Base-by-base conservation (phyloP, 768 basidiomycete species). In the Termitomyces sp. region DNA sequence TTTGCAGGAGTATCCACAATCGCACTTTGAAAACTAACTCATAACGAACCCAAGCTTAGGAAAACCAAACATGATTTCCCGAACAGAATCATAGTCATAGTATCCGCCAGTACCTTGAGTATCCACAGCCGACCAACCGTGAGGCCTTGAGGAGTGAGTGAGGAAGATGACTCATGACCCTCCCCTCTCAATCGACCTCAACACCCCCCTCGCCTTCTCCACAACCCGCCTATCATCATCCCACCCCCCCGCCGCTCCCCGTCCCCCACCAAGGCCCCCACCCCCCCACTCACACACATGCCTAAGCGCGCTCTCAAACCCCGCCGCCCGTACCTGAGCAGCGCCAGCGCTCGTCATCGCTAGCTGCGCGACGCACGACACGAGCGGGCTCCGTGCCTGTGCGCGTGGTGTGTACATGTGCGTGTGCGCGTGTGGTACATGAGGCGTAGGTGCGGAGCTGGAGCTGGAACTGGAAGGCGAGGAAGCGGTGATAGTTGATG, bases 371-470 rank as follows among this genome's bases (percentile, higher is more conserved):
- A 92, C 79, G 61, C 86, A 87, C 1, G 77, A 72, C 0, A 87
- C 82, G 1, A 87, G 84, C 0, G 88, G 88, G 6, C 81, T 72
- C 25, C 88, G 81, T 1, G 86, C 80, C 8, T 83, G 83, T 25
- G 43, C 45, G 8, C 60, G 50, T 8, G 43, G 15, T 48, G 54
- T 50, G 25, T 25, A 25, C 25, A 25, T 25, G 25, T 52, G 42
- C 6, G 40, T 12, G 51, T 42, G 51, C 20, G 54, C 31, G 17
- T 47, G 32, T 34, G 17, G 20, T 12, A 32, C 5, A 34, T 37
- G 59, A 25, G 25, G 25, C 25, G 25, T 25, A 25, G 25, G 1
- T 7, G 34, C 12, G 47, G 31, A 25, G 25, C 25, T 25, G 25
- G 25, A 25, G 25, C 25, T 6, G 46, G 34, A 2, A 20, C 17